Percentiles rank a stretch among this genome's conserved stretches.
These are phyloP conservation scores for Ogataea polymorpha DNA, from an alignment of 805 yeast species.

Conservation along the genomic window DNA sequence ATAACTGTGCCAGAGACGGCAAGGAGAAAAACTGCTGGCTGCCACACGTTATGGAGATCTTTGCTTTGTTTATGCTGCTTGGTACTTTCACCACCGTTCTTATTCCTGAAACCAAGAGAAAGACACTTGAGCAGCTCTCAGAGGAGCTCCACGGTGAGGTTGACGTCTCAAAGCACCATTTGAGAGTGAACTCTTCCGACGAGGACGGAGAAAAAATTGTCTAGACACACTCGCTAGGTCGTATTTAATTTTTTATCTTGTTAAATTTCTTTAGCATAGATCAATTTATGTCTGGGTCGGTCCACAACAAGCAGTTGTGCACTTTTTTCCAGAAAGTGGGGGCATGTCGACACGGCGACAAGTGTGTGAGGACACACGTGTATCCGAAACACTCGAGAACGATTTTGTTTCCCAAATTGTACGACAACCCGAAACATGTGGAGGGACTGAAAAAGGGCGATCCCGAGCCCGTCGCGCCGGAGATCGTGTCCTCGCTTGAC, in stretches of 20 bases:
- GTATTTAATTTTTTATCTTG: background rate
- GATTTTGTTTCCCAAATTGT: slow-evolving; percentile 61
- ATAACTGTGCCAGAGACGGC: slow-evolving; percentile 60
- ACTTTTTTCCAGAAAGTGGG: slow-evolving; percentile 77
- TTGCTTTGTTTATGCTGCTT: slow-evolving; percentile 84
- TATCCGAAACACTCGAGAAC: slow-evolving; percentile 66
- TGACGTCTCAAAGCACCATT: slow-evolving; percentile 33
- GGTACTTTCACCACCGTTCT: slow-evolving; percentile 66
- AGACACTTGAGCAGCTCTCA: slow-evolving; percentile 79
- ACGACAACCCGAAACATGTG: slow-evolving; percentile 52
- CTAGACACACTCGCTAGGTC: slow-evolving; percentile 3
- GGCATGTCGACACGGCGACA: slow-evolving; percentile 90
- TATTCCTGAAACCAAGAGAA: slow-evolving; percentile 89
- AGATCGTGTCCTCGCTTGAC: slow-evolving; percentile 7
- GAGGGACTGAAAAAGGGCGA: slow-evolving; percentile 35
- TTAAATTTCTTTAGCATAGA: background rate
- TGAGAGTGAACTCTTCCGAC: slow-evolving; percentile 19
- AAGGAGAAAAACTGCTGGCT: slow-evolving; percentile 66
- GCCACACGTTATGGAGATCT: slow-evolving; percentile 91
- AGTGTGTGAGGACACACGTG: slow-evolving; percentile 72
- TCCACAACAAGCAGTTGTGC: slow-evolving; percentile 18
- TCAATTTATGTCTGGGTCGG: slow-evolving; percentile 1
- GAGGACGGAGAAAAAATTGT: slow-evolving; percentile 28
- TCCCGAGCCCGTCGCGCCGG: slow-evolving; percentile 2
- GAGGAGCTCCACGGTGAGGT: slow-evolving; percentile 83